phyloP scores from a whole-genome alignment of 345 rosid species.

The Noccaea caerulescens region DNA sequence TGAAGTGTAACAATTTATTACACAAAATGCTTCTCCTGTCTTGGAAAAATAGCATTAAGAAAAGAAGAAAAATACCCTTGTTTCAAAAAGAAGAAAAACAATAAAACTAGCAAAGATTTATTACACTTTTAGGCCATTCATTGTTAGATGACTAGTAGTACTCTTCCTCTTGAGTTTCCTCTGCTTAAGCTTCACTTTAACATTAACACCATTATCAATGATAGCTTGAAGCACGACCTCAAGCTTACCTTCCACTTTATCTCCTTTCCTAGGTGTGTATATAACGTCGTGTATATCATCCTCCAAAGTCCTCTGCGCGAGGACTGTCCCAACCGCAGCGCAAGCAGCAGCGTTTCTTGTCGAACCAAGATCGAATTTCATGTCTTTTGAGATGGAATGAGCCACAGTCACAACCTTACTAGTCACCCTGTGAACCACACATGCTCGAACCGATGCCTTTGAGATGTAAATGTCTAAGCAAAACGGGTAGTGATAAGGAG shows the following conservation, averaged over 20 bases:
- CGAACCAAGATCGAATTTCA: conserved; percentile 79
- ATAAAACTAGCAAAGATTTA: neutral
- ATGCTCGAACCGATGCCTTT: conserved; percentile 82
- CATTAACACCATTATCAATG: conserved; percentile 69
- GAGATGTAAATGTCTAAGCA: conserved; percentile 83
- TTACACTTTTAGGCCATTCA: conserved; percentile 5
- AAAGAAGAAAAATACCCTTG: neutral
- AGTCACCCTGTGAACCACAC: conserved; percentile 76
- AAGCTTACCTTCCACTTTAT: conserved; percentile 79
- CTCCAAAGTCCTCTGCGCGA: conserved; percentile 77
- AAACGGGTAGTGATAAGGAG: conserved; percentile 85
- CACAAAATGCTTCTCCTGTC: neutral
- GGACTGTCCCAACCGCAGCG: conserved; percentile 66
- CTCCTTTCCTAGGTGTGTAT: conserved; percentile 86
- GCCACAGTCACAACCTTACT: conserved; percentile 89
- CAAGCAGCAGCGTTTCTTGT: conserved; percentile 75
- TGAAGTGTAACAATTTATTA: neutral
- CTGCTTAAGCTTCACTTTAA: conserved; percentile 84
- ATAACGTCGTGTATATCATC: conserved; percentile 76
- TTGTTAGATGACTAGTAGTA: conserved; percentile 12
- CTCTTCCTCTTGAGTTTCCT: conserved; percentile 50
- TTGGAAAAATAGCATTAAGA: neutral
- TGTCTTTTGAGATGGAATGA: conserved; percentile 85
- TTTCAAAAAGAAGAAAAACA: no score
- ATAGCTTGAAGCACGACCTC: conserved; percentile 76